Evolutionary conservation across 345 rosid species (phyloP).

Genomic region (Brassica juncea): DNA sequence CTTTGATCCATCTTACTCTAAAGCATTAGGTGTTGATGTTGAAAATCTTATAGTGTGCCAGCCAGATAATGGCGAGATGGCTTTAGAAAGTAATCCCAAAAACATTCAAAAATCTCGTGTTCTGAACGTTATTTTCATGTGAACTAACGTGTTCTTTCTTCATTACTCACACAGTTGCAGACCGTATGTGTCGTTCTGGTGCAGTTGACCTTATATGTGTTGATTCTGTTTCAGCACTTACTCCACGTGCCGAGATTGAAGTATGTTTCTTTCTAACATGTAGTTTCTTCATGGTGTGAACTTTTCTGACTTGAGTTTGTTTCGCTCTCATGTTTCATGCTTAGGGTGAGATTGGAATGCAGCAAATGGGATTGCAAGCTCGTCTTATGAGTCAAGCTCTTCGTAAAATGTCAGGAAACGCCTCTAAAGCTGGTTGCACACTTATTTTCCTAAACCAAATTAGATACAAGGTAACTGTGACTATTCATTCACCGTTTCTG

Average conservation of each 20-base stretch:
- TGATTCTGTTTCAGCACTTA: constrained; percentile 97
- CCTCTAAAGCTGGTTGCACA: constrained; percentile 99
- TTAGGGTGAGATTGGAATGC: constrained; percentile 99
- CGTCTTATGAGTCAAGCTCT: constrained; percentile 99
- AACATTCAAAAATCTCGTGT: constrained; percentile 5
- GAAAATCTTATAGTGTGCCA: constrained; percentile 94
- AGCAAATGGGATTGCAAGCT: constrained; percentile 98
- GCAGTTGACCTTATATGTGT: constrained; percentile 92
- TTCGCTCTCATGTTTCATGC: not conserved
- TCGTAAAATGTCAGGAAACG: constrained; percentile 99
- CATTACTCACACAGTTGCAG: constrained; percentile 65
- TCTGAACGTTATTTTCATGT: not conserved
- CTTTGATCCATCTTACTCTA: constrained; percentile 95
- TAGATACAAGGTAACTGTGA: constrained; percentile 75
- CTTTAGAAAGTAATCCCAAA: constrained; percentile 72
- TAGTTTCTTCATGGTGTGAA: not conserved
- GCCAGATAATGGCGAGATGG: constrained; percentile 98
- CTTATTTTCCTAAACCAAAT: constrained; percentile 92
- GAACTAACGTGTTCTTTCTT: constrained; percentile 22
- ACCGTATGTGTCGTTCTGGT: constrained; percentile 98
- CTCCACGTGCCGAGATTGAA: constrained; percentile 98
- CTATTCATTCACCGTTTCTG: not conserved
- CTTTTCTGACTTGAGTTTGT: not conserved
- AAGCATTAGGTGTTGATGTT: constrained; percentile 91
- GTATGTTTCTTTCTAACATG: constrained; percentile 39